Evolutionary conservation across 345 rosid genomes (phyloP).

Genomic region (Crucihimalaya himalaica): DNA sequence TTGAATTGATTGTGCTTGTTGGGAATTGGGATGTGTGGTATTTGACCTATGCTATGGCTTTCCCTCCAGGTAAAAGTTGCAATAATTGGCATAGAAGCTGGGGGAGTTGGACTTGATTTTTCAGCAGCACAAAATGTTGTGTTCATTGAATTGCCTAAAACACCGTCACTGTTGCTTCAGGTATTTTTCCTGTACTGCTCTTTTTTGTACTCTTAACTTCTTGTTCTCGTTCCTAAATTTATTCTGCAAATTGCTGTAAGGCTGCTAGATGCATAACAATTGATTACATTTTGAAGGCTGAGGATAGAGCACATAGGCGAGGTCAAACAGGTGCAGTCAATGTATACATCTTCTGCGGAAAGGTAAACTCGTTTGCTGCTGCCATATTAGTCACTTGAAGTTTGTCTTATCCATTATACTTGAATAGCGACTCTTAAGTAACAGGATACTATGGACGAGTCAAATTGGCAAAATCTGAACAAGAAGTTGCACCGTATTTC

Average conservation of each 20-base stretch:
- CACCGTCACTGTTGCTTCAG: conserved; percentile 93
- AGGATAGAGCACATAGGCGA: conserved; percentile 92
- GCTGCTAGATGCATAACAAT: conserved; percentile 27
- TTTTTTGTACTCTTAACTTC: conserved; percentile 3
- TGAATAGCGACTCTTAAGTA: conserved; percentile 24
- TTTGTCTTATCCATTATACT: conserved; percentile 18
- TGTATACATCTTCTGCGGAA: conserved; percentile 84
- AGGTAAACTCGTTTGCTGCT: conserved; percentile 49
- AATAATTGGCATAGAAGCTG: conserved; percentile 88
- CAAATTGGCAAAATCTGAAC: conserved; percentile 72
- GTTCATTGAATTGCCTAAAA: conserved; percentile 88
- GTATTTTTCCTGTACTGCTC: conserved; percentile 38
- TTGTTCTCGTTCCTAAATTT: not conserved
- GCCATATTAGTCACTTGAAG: conserved; percentile 18
- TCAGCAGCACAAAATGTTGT: conserved; percentile 89
- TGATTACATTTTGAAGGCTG: conserved; percentile 64
- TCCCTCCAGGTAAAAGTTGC: conserved; percentile 73
- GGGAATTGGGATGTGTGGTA: conserved; percentile 20
- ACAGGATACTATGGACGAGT: conserved; percentile 86
- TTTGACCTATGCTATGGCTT: conserved; percentile 21
- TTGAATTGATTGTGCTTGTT: conserved; percentile 16
- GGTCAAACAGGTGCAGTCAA: conserved; percentile 90
- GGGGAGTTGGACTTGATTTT: conserved; percentile 94
- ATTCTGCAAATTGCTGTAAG: not conserved
- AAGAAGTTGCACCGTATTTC: conserved; percentile 79